phyloP scores from a whole-genome alignment of 805 yeast species.

The Candida nonsorbophila region DNA sequence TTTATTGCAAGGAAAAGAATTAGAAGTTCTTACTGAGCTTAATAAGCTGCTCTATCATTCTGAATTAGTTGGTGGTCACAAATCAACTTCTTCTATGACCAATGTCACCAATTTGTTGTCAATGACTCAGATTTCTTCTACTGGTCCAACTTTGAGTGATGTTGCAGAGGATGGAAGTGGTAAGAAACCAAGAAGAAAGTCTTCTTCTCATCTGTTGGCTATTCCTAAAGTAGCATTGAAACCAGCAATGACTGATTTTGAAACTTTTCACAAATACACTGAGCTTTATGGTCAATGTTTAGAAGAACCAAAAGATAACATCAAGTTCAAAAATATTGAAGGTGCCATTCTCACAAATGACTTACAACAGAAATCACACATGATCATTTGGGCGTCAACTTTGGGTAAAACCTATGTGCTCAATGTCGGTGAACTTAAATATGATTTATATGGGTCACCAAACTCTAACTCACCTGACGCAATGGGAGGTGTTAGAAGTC shows the following conservation, averaged over 20 bases:
- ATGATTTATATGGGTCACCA: constrained; percentile 17
- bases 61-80: constrained; percentile 24
- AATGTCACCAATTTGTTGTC: constrained; percentile 19
- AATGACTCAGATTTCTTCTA: constrained; percentile 15
- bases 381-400: constrained; percentile 26
- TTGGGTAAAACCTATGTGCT: constrained; percentile 14
- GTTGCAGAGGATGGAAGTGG: neutral
- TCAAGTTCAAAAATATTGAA: constrained; percentile 15
- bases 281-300: neutral
- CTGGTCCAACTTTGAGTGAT: constrained; percentile 15
- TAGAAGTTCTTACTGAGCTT: constrained; percentile 31
- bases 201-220: constrained; percentile 18
- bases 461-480: no score
- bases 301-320: constrained; percentile 3
- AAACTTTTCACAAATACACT: constrained; percentile 3
- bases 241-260: constrained; percentile 14
- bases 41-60: constrained; percentile 27
- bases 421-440: constrained; percentile 32
- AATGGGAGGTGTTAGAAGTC: constrained; percentile 8
- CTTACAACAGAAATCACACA: constrained; percentile 29
- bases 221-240: constrained; percentile 29
- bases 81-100: constrained; percentile 28
- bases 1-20: constrained; percentile 29
- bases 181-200: constrained; percentile 13
- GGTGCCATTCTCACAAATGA: constrained; percentile 39